Conservation (phyloP, 2,329 filamentous ascomycete genomes). For the Zarea fungicola region DNA sequence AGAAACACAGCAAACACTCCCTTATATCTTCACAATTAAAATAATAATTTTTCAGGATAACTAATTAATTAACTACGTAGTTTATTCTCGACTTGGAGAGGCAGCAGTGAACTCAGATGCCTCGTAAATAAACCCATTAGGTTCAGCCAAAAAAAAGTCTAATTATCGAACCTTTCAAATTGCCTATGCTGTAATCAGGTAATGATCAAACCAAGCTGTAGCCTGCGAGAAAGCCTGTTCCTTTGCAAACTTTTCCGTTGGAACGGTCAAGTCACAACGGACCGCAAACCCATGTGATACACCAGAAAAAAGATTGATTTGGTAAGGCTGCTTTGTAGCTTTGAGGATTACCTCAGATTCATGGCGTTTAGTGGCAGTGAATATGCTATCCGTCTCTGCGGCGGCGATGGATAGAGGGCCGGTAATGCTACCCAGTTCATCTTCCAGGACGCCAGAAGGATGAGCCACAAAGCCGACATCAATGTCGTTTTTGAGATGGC, state of each 20-base stretch:
- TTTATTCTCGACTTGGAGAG: no score
- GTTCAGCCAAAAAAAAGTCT: no score
- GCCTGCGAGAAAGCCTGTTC: conserved; percentile 75
- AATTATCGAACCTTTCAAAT: no score
- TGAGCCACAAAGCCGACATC: conserved; percentile 60
- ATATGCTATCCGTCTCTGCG: conserved; percentile 58
- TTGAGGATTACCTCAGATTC: conserved; percentile 55
- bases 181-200: no score
- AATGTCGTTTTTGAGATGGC: conserved; percentile 54
- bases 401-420: conserved; percentile 58
- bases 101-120: no score
- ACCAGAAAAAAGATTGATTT: conserved; percentile 64
- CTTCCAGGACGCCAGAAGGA: conserved; percentile 54
- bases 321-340: conserved; percentile 52
- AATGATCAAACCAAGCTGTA: conserved; percentile 66
- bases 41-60: no score
- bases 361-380: conserved; percentile 50
- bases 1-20: no score
- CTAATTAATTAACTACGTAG: no score
- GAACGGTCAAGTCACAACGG: conserved; percentile 51
- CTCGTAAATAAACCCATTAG: no score
- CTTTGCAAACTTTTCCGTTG: conserved; percentile 61
- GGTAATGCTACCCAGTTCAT: conserved; percentile 52
- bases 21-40: no score
- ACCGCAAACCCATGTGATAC: conserved; percentile 72